These are phyloP conservation scores for Eimeria acervulina DNA, from an alignment of 169 alveolate genomes.

Conservation along the genomic window DNA sequence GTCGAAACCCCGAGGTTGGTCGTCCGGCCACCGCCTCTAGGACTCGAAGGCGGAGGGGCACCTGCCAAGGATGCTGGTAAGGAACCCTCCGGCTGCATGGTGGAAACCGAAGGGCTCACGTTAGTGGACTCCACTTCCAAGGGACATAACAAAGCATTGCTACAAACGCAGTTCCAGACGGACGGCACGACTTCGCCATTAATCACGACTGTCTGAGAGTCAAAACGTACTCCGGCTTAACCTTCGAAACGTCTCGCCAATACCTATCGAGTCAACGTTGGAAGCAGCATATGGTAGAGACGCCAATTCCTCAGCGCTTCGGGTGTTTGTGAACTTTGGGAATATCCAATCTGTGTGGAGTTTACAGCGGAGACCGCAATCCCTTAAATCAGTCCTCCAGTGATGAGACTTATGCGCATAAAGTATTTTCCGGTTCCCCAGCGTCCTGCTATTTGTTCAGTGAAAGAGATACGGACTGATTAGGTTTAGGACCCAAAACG, in stretches of 20 bases:
- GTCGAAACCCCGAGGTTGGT: neutral
- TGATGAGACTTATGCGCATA: neutral
- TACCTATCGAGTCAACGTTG: neutral
- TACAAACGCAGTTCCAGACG: neutral
- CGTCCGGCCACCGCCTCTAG: neutral
- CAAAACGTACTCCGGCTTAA: neutral
- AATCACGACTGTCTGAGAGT: neutral
- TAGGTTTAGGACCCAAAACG: neutral
- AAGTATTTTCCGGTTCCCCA: neutral
- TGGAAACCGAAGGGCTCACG: slow-evolving; percentile 8
- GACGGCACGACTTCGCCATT: neutral
- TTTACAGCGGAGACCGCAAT: neutral
- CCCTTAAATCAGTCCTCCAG: neutral
- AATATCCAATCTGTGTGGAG: neutral
- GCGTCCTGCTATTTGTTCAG: neutral
- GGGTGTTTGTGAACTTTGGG: neutral
- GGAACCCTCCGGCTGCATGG: slow-evolving; percentile 50
- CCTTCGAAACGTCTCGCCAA: neutral
- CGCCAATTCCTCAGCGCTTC: neutral
- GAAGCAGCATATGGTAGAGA: neutral
- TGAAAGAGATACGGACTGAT: neutral
- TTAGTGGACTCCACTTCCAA: neutral
- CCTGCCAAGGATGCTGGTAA: neutral
- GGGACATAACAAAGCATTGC: neutral
- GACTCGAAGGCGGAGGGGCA: neutral